Percentiles rank a stretch among this genome's conserved stretches.
Conservation (phyloP, 73 alveolate genomes). For the Paramecium octaurelia region DNA sequence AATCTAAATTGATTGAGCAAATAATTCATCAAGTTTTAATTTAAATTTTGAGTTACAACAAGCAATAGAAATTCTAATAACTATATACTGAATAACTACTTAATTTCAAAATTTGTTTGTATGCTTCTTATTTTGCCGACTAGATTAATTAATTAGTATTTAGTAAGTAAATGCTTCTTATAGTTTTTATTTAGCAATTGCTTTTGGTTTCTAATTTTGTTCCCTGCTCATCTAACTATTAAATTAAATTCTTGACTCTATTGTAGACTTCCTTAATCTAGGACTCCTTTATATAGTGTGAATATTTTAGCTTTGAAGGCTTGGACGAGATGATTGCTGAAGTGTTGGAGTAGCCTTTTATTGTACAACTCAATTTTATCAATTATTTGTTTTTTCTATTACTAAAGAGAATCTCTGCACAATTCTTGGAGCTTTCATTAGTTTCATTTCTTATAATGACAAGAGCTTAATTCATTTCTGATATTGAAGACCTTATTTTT, state of each 20-base stretch:
- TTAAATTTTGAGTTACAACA: neutral
- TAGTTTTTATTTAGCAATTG: neutral
- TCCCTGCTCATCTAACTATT: neutral
- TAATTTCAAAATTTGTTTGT: constrained; percentile 1
- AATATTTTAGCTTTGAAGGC: neutral
- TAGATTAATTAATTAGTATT: neutral
- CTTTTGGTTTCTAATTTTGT: neutral
- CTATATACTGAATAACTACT: neutral
- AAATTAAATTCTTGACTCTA: neutral
- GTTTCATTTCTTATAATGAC: neutral
- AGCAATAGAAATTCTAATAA: neutral
- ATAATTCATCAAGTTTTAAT: neutral
- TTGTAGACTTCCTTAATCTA: neutral
- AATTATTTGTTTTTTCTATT: neutral
- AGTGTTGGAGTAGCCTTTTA: neutral
- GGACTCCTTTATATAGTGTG: neutral
- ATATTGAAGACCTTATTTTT: neutral
- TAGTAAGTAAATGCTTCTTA: neutral
- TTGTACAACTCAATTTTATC: neutral
- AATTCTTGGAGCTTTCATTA: neutral
- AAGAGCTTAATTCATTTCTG: neutral
- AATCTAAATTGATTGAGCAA: neutral
- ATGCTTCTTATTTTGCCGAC: neutral
- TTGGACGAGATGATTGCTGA: neutral
- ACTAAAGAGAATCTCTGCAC: neutral